These are phyloP conservation scores for Xylaria flabelliformis DNA, from an alignment of 495 filamentous ascomycete genomes.

Conservation along the genomic window DNA sequence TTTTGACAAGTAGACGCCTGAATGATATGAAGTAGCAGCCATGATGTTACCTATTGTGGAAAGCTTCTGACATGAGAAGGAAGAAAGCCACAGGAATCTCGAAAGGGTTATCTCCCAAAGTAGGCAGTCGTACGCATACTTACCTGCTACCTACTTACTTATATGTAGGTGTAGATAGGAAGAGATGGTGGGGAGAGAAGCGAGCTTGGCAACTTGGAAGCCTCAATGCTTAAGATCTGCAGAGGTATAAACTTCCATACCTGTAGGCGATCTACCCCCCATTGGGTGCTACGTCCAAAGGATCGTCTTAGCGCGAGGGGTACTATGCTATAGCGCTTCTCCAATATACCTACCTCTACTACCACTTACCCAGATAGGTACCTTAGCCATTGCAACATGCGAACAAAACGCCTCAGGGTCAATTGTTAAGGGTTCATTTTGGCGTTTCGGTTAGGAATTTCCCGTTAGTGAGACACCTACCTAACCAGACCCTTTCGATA, in stretches of 20 bases:
- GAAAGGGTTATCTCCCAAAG: conserved; percentile 22
- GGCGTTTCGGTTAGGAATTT: neutral
- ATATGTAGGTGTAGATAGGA: neutral
- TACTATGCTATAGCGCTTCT: neutral
- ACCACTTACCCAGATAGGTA: neutral
- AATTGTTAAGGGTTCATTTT: conserved; percentile 7
- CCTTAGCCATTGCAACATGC: conserved; percentile 3
- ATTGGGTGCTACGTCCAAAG: neutral
- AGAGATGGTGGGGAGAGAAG: conserved; percentile 16
- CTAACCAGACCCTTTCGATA: neutral
- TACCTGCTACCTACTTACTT: neutral
- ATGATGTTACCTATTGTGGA: neutral
- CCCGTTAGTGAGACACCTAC: neutral
- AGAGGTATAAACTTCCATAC: neutral
- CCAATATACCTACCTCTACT: neutral
- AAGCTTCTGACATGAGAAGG: conserved; percentile 4
- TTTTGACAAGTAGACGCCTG: neutral
- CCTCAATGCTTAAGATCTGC: conserved; percentile 21
- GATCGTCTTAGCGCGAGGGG: conserved; percentile 12
- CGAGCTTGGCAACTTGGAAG: conserved; percentile 21
- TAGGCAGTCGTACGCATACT: neutral
- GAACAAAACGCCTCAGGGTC: neutral
- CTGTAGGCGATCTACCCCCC: neutral
- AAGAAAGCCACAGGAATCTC: neutral
- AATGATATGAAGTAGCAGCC: neutral